phyloP scores from a whole-genome alignment of 1,284 basidiomycete genomes.

The Lignosus rhinocerotis region DNA sequence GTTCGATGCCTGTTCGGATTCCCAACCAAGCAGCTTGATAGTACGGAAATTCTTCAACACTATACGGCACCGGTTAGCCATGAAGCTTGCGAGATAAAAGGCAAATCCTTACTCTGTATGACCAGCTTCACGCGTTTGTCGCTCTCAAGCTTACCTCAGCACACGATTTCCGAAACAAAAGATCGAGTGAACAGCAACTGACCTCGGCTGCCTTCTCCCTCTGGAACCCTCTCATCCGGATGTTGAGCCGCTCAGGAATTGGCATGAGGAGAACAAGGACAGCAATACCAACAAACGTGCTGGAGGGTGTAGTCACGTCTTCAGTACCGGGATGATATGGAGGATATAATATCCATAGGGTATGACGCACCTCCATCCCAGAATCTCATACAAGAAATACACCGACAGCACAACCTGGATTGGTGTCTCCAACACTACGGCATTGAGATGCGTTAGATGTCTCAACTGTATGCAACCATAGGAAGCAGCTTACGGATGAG shows the following conservation, averaged over 20 bases:
- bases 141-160: background rate
- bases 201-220: background rate
- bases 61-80: background rate
- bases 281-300: background rate
- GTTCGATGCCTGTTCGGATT: background rate
- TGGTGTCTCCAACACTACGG: slow-evolving; percentile 34
- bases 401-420: slow-evolving; percentile 38
- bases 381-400: slow-evolving; percentile 43
- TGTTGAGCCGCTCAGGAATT: slow-evolving; percentile 1
- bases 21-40: slow-evolving; percentile 9
- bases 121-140: slow-evolving; percentile 6
- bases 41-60: slow-evolving; percentile 13
- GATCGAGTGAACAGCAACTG: background rate
- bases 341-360: background rate
- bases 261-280: slow-evolving; percentile 3
- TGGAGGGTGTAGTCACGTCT: background rate
- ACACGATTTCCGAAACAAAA: background rate
- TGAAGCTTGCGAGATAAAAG: background rate
- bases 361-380: slow-evolving; percentile 42
- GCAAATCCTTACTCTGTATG: background rate
- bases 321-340: background rate
- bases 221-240: background rate
- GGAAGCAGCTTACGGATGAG: slow-evolving; percentile 19
- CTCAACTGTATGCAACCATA: slow-evolving; percentile 1
- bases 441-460: background rate